Conservation (phyloP, 805 yeast species). For the Saturnispora saitoi region DNA sequence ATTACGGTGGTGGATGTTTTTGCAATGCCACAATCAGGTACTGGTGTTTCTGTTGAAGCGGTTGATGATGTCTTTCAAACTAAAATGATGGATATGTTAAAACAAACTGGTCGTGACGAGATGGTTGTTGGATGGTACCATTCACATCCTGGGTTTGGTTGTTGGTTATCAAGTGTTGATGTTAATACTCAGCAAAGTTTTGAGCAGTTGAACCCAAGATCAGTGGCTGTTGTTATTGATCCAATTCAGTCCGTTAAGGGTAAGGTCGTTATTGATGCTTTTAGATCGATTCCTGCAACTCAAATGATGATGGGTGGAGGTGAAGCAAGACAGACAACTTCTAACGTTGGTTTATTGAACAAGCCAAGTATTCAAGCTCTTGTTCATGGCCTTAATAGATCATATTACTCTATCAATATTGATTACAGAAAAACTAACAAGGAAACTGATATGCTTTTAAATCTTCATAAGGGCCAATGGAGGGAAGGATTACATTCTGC, state of each 20-base stretch:
- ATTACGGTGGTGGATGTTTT: conserved; percentile 96
- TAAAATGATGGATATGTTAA: conserved; percentile 98
- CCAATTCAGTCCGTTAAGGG: conserved; percentile 99
- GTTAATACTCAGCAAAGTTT: conserved; percentile 96
- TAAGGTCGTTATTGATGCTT: conserved; percentile 97
- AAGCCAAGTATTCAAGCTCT: conserved; percentile 95
- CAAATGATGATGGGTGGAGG: conserved; percentile 91
- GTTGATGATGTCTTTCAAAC: conserved; percentile 99
- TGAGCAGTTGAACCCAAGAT: conserved; percentile 89
- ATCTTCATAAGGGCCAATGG: conserved; percentile 94
- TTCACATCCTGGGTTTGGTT: conserved; percentile 99
- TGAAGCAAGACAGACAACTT: conserved; percentile 96
- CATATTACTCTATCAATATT: conserved; percentile 89
- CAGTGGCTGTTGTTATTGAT: conserved; percentile 97
- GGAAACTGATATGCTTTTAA: conserved; percentile 89
- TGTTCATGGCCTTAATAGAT: conserved; percentile 94
- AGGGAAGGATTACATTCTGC: conserved; percentile 77
- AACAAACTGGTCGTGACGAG: conserved; percentile 98
- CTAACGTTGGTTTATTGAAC: conserved; percentile 89
- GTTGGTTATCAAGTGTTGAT: conserved; percentile 97
- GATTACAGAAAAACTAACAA: conserved; percentile 87
- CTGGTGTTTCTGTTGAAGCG: conserved; percentile 98
- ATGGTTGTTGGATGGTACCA: conserved; percentile 99
- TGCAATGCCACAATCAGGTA: conserved; percentile 97
- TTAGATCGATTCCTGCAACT: conserved; percentile 83